These are phyloP conservation scores for Lactarius hatsudake DNA, from an alignment of 768 basidiomycete genomes.

Conservation along the genomic window DNA sequence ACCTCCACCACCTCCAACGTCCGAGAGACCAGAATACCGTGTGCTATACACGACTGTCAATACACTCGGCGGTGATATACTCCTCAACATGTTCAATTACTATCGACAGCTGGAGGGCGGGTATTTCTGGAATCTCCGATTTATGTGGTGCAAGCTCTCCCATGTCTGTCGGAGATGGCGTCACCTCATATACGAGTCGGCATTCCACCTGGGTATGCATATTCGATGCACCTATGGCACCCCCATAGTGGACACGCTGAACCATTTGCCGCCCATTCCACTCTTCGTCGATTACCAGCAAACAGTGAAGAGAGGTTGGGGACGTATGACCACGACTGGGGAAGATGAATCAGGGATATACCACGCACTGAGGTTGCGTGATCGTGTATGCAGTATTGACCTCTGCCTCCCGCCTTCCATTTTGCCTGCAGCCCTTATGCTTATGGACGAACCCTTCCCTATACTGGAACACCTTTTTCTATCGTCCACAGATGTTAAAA, in stretches of 20 bases:
- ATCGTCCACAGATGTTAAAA: background rate
- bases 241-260: background rate
- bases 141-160: constrained; percentile 12
- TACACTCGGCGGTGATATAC: background rate
- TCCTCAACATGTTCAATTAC: background rate
- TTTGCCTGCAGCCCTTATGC: background rate
- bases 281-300: background rate
- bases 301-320: too few species aligned
- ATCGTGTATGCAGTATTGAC: background rate
- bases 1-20: background rate
- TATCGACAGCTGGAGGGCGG: background rate
- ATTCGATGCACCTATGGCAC: background rate
- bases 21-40: background rate
- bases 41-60: background rate
- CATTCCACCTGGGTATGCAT: background rate
- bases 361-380: background rate
- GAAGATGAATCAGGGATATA: background rate
- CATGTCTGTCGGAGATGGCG: constrained; percentile 13
- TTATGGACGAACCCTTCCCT: background rate
- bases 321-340: too few species aligned
- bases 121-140: background rate
- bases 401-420: background rate
- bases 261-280: background rate
- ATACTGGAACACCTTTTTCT: background rate
- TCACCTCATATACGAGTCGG: background rate